A percentile compares a stretch with the other conserved stretches of the same genome.
These are phyloP conservation scores for Globisporangium emineosum DNA, from an alignment of 352 stramenopile species.

Conservation along the genomic window DNA sequence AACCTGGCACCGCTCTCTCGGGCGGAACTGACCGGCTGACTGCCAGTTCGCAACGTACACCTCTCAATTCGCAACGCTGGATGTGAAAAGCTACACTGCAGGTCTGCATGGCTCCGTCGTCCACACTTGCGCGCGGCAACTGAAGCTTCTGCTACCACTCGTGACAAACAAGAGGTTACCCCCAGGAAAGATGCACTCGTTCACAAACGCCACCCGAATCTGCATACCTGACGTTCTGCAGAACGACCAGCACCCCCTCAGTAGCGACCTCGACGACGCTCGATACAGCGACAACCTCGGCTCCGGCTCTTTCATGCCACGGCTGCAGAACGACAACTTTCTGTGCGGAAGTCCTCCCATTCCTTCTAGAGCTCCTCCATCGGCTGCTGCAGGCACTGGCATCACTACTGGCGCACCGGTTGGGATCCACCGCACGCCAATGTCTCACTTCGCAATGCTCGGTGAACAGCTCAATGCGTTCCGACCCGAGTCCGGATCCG, in stretches of 20 bases:
- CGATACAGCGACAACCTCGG: background rate
- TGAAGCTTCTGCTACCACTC: background rate
- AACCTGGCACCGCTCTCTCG: background rate
- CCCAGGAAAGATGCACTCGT: constrained; percentile 4
- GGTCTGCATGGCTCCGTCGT: background rate
- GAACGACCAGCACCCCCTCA: background rate
- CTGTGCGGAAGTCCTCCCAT: background rate
- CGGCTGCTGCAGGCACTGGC: no score
- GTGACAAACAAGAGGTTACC: background rate
- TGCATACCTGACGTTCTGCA: background rate
- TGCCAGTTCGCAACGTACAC: background rate
- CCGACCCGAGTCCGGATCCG: background rate
- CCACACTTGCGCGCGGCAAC: background rate
- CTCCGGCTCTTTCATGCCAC: background rate
- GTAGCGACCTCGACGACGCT: background rate
- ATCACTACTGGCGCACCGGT: no score
- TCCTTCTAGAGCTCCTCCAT: no score
- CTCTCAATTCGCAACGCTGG: background rate
- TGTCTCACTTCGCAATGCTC: constrained; percentile 1
- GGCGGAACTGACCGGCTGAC: background rate
- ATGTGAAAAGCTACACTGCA: no score
- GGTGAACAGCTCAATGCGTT: background rate
- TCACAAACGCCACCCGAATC: constrained; percentile 6
- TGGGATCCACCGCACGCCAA: background rate
- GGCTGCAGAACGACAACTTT: background rate